Base-by-base conservation (phyloP, 2,329 filamentous ascomycete species). In the Zymoseptoria pseudotritici region DNA sequence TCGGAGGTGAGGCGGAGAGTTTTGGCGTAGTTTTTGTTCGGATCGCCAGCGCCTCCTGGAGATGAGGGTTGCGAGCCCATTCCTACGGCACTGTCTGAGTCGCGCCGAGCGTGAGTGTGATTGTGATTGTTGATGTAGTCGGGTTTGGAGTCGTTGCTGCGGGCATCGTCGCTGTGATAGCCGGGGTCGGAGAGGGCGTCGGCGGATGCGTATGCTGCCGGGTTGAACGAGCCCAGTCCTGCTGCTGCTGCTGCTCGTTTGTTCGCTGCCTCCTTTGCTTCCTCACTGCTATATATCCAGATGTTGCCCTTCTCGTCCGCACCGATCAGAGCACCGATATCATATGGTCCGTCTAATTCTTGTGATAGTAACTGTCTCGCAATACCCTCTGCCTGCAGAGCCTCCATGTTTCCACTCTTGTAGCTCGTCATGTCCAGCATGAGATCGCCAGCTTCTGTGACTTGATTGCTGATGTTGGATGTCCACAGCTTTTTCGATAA, bases 271-370 rank as follows among this genome's bases (percentile, higher is more conserved):
- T 94, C 88, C 71, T 97, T 97, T 22, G 94, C 91, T 71, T 96
- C 92, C 74, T 97, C 92, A 69, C 92, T 97, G 76, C 91, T 94
- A 77, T 99, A 99, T 66, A 99, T 97, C 93, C 94, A 97, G n/a
- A 99, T 81, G 69, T 99, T 99, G 6, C 94, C 94, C 61, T 94
- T 86, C 70, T 96, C 91, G 71, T 99, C 94, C 52, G 94, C 93
- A 11, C 92, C 94, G 68, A 99, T 96, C 29, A 99, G 81, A 1
- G 93, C 88, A 5, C 94, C 94, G 68, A 99, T 96, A 72, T 99
- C 94, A 73, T 97, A 97, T 71, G 93, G 91, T 21, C 92, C 94
- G 69, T 96, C 90, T 13, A 97, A 78, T 75, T 97, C 93, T 71
- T 99, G 91, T 0, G 91, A 87, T 11, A 99, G 82, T 55, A 99